Conservation (phyloP, 1,284 basidiomycete species). For the Puccinia horiana region DNA sequence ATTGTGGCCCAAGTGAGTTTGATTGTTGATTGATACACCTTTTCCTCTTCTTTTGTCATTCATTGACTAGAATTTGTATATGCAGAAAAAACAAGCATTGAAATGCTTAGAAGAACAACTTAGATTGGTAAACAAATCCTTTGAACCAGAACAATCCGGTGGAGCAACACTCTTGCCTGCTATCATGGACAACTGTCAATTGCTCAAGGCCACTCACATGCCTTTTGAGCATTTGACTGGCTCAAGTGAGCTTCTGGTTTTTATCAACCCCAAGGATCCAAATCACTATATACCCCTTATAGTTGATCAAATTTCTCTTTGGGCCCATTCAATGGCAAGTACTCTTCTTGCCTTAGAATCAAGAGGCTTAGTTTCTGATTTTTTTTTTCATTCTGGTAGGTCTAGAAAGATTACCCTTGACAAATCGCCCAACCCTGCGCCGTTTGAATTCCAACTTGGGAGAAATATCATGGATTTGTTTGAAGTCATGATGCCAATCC, state of each 20-base stretch:
- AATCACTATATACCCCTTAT: not conserved
- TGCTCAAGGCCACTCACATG: not conserved
- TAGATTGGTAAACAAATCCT: not conserved
- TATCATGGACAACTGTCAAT: not conserved
- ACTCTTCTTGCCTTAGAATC: not conserved
- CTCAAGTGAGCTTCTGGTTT: not conserved
- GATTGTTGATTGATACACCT: no score
- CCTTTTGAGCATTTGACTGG: not conserved
- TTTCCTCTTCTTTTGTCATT: no score
- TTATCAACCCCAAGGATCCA: not conserved
- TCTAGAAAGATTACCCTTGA: not conserved
- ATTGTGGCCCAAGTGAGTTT: no score
- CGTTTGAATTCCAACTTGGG: not conserved
- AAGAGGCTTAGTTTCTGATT: not conserved
- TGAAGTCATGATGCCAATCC: not conserved
- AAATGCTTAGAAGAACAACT: not conserved
- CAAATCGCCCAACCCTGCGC: not conserved
- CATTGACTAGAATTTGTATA: no score
- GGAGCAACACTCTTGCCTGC: no score
- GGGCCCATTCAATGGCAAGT: not conserved
- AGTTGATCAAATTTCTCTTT: not conserved
- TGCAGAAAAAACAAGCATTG: no score
- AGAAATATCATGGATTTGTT: not conserved
- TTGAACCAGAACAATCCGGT: no score
- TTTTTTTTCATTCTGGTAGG: not conserved